Base-by-base conservation (phyloP, 495 filamentous ascomycete genomes). In the Gamarada debralockiae region DNA sequence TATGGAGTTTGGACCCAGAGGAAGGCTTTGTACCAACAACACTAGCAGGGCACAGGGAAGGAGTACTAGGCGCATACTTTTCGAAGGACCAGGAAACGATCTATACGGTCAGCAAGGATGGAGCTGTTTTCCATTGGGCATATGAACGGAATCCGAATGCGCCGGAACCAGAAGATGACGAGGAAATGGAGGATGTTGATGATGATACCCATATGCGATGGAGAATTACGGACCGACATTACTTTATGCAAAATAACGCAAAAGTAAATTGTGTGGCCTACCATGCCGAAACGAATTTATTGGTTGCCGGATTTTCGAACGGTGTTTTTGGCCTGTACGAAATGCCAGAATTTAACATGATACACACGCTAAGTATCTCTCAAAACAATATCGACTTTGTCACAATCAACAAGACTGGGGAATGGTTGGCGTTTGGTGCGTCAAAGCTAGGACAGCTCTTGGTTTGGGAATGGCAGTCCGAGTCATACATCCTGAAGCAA, bases 401-500 rank as follows among this genome's bases (percentile, higher is more conserved):
- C 39, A 87, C 89, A 2, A 84, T 96, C 56, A 97, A 97, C 70
- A 86, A 87, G 63, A 84, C 89, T 25, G 93, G 92, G 49, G 95
- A 96, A 71, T 98, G 93, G 93, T 76, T 98, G 25, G 93, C 93
- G 6, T 96, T 98, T 68, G 93, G 92, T n/a, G 92, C 93, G 3
- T 95, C 95, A 14, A 92, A 92, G 50, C 79, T 95, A 22, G 93
- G 93, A 12, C 93, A 98, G 57, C 72, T 98, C 13, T 76, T 98
- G 31, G 95, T 98, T 21, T 98, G 93, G 93, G 93, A 98, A 67
- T 97, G 95, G 95, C 95, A 97, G 62, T 97, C 95, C 1, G 93
- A 98, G 66, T 97, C 95, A n/a, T 97, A 97, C 68, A 92, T 98
- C 50, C 70, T 98, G 29, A 98, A 97, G 67, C 93, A 98, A 62